Evolutionary conservation across 345 rosid species (phyloP).

Genomic region (Nasturtium officinale): DNA sequence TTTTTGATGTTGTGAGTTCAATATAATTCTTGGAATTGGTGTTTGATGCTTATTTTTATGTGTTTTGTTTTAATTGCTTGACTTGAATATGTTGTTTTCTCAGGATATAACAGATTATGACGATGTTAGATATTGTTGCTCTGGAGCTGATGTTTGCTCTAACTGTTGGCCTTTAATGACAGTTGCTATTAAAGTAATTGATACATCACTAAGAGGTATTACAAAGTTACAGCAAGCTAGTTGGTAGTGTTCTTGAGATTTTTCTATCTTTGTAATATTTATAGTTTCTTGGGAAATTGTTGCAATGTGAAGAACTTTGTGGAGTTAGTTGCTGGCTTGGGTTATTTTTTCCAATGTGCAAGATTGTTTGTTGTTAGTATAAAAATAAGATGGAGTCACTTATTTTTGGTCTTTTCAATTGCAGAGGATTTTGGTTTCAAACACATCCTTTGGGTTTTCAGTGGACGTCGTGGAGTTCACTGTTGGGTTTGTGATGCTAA

Average conservation of each 20-base stretch:
- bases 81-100: constrained; percentile 18
- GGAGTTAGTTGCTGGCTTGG: not conserved
- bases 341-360: not conserved
- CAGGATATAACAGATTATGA: constrained; percentile 96
- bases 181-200: constrained; percentile 81
- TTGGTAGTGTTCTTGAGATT: not conserved
- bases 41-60: not conserved
- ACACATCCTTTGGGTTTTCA: constrained; percentile 92
- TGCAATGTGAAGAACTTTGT: not conserved
- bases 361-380: not conserved
- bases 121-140: constrained; percentile 89
- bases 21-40: not conserved
- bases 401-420: constrained; percentile 21
- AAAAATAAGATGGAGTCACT: not conserved
- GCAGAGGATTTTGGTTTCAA: constrained; percentile 93
- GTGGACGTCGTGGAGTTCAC: constrained; percentile 97
- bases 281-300: not conserved
- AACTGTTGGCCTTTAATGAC: constrained; percentile 96
- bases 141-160: constrained; percentile 91
- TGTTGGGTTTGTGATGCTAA: constrained; percentile 97
- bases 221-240: not conserved
- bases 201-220: constrained; percentile 80
- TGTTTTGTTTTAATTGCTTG: not conserved
- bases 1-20: constrained; percentile 81
- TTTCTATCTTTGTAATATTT: not conserved